These are phyloP conservation scores for Periconia sp. DNA, from an alignment of 2,329 filamentous ascomycete genomes.

Conservation along the genomic window DNA sequence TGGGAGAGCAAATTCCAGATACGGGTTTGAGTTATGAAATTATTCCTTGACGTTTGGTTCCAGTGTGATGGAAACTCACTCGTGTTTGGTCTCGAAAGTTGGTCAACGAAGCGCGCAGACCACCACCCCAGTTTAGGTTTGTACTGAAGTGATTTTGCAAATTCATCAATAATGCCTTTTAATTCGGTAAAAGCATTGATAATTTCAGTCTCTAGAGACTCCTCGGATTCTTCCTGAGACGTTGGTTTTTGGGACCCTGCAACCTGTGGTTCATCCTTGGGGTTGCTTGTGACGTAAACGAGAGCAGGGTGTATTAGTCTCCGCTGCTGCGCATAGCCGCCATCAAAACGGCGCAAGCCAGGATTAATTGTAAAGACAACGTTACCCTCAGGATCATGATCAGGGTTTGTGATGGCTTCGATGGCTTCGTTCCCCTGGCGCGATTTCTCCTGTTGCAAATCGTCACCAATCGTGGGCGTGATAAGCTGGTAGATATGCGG, in stretches of 20 bases:
- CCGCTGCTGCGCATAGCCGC: background rate
- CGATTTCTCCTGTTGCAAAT: background rate
- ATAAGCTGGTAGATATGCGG: background rate
- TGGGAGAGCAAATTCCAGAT: background rate
- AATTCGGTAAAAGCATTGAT: too few relatives aligned
- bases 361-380: slow-evolving; percentile 2
- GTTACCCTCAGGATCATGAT: background rate
- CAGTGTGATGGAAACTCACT: background rate
- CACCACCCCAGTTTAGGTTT: background rate
- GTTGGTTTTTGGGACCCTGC: too few relatives aligned
- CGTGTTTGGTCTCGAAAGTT: background rate
- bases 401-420: background rate
- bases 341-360: background rate
- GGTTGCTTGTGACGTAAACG: background rate
- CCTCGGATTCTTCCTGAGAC: background rate
- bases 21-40: background rate
- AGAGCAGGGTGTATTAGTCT: background rate
- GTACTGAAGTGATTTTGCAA: too few relatives aligned
- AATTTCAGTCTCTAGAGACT: background rate
- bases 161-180: too few relatives aligned
- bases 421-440: background rate
- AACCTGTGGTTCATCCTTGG: too few relatives aligned
- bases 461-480: background rate
- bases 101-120: background rate
- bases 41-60: background rate